Evolutionary conservation across 768 basidiomycete species (phyloP), one percentile per base, ranked within the genome.

Genomic region (Phanerodontia chrysosporium): DNA sequence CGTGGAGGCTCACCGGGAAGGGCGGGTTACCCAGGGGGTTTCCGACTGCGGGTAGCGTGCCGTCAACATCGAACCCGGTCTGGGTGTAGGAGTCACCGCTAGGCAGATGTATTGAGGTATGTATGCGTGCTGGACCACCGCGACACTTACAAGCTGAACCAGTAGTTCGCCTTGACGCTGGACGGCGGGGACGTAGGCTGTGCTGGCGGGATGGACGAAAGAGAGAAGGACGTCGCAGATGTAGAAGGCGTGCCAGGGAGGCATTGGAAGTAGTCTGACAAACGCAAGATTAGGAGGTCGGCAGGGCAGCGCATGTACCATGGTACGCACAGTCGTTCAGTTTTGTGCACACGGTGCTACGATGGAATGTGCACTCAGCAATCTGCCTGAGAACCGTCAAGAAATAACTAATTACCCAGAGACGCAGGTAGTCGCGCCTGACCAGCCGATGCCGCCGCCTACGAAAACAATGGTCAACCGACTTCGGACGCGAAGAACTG

Each of bases 11-110:
- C 6, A 70, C 71, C 1, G 82, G 82, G 67, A 80, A 83, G 2
- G 76, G 72, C 7, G 81, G 82, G 66, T 83, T 83, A 1, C 80
- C 82, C 36, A 84, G 69, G 5, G 80, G 78, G 66, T 83, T 84
- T 1, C 76, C 77, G 8, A 66, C 44, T 24, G 75, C 62, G 1
- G 83, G 81, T 7, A 78, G 71, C n/a, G 73, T 71, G 28, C 74
- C 70, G 39, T 65, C 71, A 29, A 64, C 71, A 55, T 73, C 65
- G 67, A 84, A 84, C 18, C 79, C 80, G 0, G 83, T 85, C 66
- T 82, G 79, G 2, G 81, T 80, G 70, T 84, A 84, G 1, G 83
- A 83, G 64, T 83, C 82, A 9, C 83, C 83, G 62, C 82, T 83
- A n/a, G n/a, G n/a, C n/a, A n/a, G n/a, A n/a, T n/a, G n/a, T n/a